Evolutionary conservation across 208 protist genomes (phyloP).

Genomic region (Leishmania tropica): DNA sequence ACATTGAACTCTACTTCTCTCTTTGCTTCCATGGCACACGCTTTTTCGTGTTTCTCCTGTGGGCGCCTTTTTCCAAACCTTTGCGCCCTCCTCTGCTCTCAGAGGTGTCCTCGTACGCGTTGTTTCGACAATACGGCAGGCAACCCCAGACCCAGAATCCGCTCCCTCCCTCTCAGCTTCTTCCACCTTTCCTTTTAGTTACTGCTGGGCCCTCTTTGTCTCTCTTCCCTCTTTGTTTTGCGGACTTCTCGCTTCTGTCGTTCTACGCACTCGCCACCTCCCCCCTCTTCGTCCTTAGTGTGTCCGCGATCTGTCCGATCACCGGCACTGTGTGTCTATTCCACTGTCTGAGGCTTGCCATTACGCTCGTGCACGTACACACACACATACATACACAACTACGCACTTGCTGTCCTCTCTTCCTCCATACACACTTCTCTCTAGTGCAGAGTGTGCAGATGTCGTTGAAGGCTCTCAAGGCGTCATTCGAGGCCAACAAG

Average conservation of each 20-base stretch:
- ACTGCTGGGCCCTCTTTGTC: neutral
- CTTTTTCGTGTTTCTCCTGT: neutral
- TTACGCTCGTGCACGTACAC: neutral
- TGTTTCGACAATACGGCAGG: neutral
- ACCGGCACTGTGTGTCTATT: no score
- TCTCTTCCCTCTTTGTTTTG: slow-evolving; percentile 1
- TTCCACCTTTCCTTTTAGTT: neutral
- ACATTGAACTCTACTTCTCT: neutral
- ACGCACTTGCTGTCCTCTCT: neutral
- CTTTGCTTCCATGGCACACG: neutral
- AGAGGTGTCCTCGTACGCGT: neutral
- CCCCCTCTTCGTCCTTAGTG: neutral
- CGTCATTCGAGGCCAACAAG: slow-evolving; percentile 25
- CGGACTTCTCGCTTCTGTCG: neutral
- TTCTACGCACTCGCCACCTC: neutral
- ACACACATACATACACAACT: neutral
- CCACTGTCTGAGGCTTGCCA: neutral
- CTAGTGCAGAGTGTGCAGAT: neutral
- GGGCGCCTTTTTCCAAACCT: neutral
- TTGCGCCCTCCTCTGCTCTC: neutral
- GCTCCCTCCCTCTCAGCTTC: neutral
- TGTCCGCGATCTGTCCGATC: neutral
- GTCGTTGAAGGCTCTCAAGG: neutral
- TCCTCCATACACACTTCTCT: neutral
- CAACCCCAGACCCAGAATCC: neutral